Base-by-base conservation (phyloP, 129 eudicot genomes). In the Pseudognaphalium luteoalbum region DNA sequence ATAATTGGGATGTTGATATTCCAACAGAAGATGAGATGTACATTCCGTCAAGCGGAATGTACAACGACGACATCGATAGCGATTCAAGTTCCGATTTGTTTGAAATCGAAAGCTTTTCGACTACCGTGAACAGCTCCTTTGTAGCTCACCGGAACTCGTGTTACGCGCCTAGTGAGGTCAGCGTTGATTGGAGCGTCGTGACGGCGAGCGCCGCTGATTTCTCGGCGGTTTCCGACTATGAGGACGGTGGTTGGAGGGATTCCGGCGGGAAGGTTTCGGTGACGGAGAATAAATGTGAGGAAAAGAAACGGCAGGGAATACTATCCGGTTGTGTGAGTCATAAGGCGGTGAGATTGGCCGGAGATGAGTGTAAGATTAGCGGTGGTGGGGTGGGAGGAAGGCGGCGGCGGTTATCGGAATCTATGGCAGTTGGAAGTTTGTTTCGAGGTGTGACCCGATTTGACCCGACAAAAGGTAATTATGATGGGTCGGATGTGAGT, bases 11-110 rank as follows among this genome's bases (percentile, higher is more conserved):
- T 14, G 82, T 76, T 10, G 83, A 81, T 17, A 68, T 66, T 75
- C 89, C 89, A 30, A 72, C 25, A 34, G 76, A 34, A 19, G 83
- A 82, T 16, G 86, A 81, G 37, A 66, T 72, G 69, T 71, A 62
- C 35, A 66, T 83, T 52, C 78, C 85, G 7, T 50, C 80, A 50
- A 76, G 57, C 33, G 81, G 74, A 17, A 62, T 41, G 79, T 68
- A 86, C 79, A 80, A 81, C 78, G 68, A 81, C 22, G 98, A 93
- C 32, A 57, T 72, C 5, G 91, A 80, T 12, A 91, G 97, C 62
- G 97, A 93, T 78, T 83, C 98, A 0, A 93, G 98, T 74, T 93
- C 98, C 14, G 96, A 93, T 72, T 68, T 93, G 71, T 93, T 93
- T 21, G 98, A 93, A 81, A 88, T 93, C 19, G 98, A 93, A 58